A percentile compares a stretch with the other conserved stretches of the same genome.
These are phyloP conservation scores for Daldinia sp. DNA, from an alignment of 2,329 filamentous ascomycete genomes.

Conservation along the genomic window DNA sequence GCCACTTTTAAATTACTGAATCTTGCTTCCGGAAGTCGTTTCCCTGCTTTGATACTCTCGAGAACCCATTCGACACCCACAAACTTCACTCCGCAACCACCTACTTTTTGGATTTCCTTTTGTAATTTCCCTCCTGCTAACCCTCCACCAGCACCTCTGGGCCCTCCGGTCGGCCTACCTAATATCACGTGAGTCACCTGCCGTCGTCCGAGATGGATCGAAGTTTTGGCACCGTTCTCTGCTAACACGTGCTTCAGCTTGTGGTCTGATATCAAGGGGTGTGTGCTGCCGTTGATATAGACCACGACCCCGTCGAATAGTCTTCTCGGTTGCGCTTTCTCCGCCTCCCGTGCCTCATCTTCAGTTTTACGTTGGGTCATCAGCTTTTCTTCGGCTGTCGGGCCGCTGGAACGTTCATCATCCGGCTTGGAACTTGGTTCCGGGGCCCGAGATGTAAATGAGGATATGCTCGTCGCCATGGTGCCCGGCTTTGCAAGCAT, in stretches of 20 bases:
- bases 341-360: slow-evolving; percentile 52
- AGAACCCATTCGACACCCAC: slow-evolving; percentile 85
- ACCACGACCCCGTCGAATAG: slow-evolving; percentile 78
- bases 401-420: slow-evolving; percentile 1
- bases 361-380: slow-evolving; percentile 46
- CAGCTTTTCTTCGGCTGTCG: slow-evolving; percentile 41
- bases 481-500: slow-evolving; percentile 60
- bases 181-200: slow-evolving; percentile 88
- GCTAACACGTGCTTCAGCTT: slow-evolving; percentile 81
- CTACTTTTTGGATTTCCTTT: slow-evolving; percentile 74
- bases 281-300: slow-evolving; percentile 88
- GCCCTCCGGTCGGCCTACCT: slow-evolving; percentile 62
- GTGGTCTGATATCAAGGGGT: slow-evolving; percentile 84
- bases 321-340: slow-evolving; percentile 52
- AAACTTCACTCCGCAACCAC: slow-evolving; percentile 78
- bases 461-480: slow-evolving; percentile 47
- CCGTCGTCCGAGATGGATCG: slow-evolving; percentile 74
- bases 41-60: slow-evolving; percentile 81
- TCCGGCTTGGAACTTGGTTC: slow-evolving; percentile 10
- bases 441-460: slow-evolving; percentile 19
- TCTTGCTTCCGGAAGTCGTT: slow-evolving; percentile 75
- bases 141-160: slow-evolving; percentile 73
- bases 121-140: slow-evolving; percentile 82
- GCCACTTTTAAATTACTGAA: slow-evolving; percentile 73
- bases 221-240: slow-evolving; percentile 75